A percentile compares a stretch with the other conserved stretches of the same genome.
Conservation (phyloP, 108 stramenopile genomes). For the Aureococcus anophagefferens region DNA sequence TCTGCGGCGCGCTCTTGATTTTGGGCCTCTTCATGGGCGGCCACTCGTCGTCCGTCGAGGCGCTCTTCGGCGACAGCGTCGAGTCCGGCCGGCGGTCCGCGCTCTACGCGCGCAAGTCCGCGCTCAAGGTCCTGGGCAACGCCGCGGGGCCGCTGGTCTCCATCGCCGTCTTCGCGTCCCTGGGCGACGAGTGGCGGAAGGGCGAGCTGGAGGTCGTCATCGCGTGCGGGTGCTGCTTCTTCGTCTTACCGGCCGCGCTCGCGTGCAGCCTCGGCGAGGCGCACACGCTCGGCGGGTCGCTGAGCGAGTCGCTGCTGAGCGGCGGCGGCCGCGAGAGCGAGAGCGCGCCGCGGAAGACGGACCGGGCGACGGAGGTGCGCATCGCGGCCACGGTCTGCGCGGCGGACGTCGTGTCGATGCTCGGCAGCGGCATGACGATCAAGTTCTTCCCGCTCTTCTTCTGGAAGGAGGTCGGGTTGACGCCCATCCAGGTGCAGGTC, state of each 20-base stretch:
- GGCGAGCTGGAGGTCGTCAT: neutral
- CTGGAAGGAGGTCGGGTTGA: slow-evolving; percentile 31
- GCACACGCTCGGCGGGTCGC: no score
- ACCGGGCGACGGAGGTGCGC: no score
- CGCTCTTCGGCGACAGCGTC: neutral
- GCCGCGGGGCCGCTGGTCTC: neutral
- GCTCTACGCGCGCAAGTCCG: neutral
- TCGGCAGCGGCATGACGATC: slow-evolving; percentile 63
- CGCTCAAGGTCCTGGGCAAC: neutral
- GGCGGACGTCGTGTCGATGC: neutral
- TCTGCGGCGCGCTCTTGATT: neutral
- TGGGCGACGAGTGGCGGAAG: neutral
- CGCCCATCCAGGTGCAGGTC: slow-evolving; percentile 46
- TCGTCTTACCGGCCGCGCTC: neutral
- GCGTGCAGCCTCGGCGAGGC: no score
- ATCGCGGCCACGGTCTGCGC: neutral
- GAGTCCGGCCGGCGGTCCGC: neutral
- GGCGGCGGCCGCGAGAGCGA: no score
- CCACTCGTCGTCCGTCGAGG: neutral
- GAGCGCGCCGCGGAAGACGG: no score
- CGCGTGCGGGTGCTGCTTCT: neutral
- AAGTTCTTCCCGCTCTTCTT: slow-evolving; percentile 66
- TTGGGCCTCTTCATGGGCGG: neutral
- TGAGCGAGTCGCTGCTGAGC: no score
- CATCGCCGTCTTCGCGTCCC: neutral